Base-by-base conservation (phyloP, 2,329 filamentous ascomycete genomes). In the Xenoacremonium recifei region DNA sequence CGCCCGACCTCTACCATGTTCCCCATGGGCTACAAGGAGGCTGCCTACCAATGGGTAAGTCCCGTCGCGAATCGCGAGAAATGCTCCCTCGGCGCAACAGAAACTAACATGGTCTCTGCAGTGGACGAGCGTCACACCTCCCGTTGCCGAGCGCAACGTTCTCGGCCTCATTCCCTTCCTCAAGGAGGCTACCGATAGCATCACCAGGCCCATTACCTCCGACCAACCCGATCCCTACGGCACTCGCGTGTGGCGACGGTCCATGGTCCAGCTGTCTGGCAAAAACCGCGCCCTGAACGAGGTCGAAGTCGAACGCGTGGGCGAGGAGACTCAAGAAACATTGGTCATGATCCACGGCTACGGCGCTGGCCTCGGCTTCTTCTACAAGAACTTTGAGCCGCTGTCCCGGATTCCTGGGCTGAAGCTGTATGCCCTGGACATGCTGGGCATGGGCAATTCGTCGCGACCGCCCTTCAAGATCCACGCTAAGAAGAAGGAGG, bases 311-410 rank as follows among this genome's bases (percentile, higher is more conserved):
- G 89, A 96, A 69, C 78, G 91, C 37, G 70, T 89, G 1, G 89
- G 83, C 25, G 91, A 96, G 61, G 68, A 84, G 4, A 79, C 82
- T 0, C 85, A 95, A 35, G 85, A 97, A 59, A 93, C 89, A 32
- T 74, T 99, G 13, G 92, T 99, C 33, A 95, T 99, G 81, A 72
- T 99, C 4, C 93, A 99, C 62, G 93, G 93, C 47, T 99, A 99
- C 65, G 93, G 93, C 35, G 93, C 93, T 3, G 93, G 93, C 1
- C 76, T 99, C 1, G 93, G 92, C 17, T 97, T 99, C 69, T 99
- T 95, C 75, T 99, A 96, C 75, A 92, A 93, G 69, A 99, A 99
- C 63, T 96, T 95, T 47, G 93, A 99, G 65, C 82, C 85, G 5
- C 70, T 99, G 23, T 91, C 85, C 34, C 82, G 91, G 15, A 70